These are phyloP conservation scores for Eucalyptus tenuipes DNA, from an alignment of 345 rosid species.

Conservation along the genomic window DNA sequence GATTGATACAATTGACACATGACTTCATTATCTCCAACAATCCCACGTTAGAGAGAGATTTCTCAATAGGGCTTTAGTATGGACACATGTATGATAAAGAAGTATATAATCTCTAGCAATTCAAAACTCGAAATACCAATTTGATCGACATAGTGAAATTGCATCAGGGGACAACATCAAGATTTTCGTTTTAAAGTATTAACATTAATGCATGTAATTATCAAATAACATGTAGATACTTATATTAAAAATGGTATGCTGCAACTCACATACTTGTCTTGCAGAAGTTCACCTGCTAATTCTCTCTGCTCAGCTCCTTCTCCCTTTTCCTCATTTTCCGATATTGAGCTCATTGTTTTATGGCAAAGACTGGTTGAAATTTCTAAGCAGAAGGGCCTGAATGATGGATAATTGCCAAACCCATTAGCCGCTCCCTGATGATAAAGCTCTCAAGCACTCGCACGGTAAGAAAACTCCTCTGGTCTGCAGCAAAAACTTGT, in stretches of 20 bases:
- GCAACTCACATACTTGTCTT: background rate
- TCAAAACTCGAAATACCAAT: background rate
- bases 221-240: background rate
- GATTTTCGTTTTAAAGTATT: background rate
- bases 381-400: background rate
- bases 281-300: background rate
- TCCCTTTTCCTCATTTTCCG: background rate
- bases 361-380: background rate
- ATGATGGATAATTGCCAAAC: background rate
- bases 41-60: background rate
- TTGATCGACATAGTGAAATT: background rate
- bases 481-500: background rate
- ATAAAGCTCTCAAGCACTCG: background rate
- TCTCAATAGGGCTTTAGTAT: background rate
- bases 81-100: background rate
- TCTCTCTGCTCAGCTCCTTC: background rate
- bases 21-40: background rate
- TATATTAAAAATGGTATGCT: background rate
- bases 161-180: background rate
- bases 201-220: background rate
- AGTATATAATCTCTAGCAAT: background rate
- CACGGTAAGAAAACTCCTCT: background rate
- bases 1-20: background rate
- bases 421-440: background rate
- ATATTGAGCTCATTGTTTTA: background rate